Evolutionary conservation across 2,329 filamentous ascomycete genomes (phyloP), one percentile per base, ranked within the genome.

Genomic region (Monosporascus sp.): DNA sequence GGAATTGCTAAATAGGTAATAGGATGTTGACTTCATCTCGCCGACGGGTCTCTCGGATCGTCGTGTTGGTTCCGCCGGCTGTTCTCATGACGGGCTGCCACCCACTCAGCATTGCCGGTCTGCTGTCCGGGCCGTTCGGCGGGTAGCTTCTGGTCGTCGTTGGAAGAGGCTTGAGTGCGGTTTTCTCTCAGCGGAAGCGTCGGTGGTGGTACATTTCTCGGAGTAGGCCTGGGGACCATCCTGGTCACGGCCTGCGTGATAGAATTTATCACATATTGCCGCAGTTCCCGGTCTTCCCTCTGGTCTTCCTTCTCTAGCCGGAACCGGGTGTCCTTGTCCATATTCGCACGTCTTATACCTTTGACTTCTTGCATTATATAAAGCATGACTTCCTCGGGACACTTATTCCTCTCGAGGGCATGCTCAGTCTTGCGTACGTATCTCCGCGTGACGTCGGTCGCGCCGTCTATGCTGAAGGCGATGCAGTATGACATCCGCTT

Each of bases 401-500:
- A 90, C 62, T 85, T 82, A 60, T 79, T 89, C 57, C 92, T 86
- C 55, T 88, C 83, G 20, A 81, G 75, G 38, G 88, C 86, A 61
- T 88, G 79, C 59, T 85, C 83, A 54, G 75, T 76, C 70, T 89
- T 88, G 38, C 27, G 27, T 61, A 87, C 84, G 55, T 88, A 87
- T 62, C 83, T 77, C 39, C 83, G 74, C 22, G 85, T 86, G 35
- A 87, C 82, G 65, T 87, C 83, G 36, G 83, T 83, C 15, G 82
- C 82, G 20, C 84, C 94, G 57, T 99, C 94, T 53, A 90, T 91
- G 14, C 91, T 96, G 69, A 99, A 99, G 50, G 93, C 94, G 56
- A 99, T 86, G 75, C 92, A 97, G 74, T 99, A 99, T 0, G 90
- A 92, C 77, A 97, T 89, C 76, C 94, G 96, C 78, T 94, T 94